Percentiles rank a stretch among this genome's conserved stretches.
Evolutionary conservation across 2,329 filamentous ascomycete genomes (phyloP).

Genomic region (Plenodomus biglobosus): DNA sequence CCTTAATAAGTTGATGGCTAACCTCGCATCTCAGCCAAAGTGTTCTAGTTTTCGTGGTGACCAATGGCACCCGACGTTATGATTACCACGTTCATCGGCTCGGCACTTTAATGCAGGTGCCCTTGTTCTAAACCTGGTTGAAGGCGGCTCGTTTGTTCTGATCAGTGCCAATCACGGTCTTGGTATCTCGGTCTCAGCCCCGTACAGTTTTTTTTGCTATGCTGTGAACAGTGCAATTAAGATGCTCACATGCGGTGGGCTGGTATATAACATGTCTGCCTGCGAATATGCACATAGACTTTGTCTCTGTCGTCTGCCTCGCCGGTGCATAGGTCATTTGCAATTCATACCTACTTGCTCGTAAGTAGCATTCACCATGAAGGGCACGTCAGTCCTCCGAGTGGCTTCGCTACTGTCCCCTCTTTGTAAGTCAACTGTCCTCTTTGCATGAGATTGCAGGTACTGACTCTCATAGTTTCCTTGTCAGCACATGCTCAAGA

Average conservation of each 20-base stretch:
- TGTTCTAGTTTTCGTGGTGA: conserved; percentile 11
- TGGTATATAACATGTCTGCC: conserved; percentile 33
- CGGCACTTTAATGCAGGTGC: conserved; percentile 16
- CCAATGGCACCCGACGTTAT: conserved; percentile 30
- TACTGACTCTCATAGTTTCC: conserved; percentile 23
- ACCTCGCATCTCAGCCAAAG: conserved; percentile 28
- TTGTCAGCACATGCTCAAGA: conserved; percentile 35
- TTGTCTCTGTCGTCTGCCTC: conserved; percentile 30
- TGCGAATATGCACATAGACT: conserved; percentile 23
- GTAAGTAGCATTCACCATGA: conserved; percentile 36
- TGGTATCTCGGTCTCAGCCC: conserved; percentile 24
- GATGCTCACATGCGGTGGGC: conserved; percentile 11
- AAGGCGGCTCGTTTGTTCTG: conserved; percentile 19
- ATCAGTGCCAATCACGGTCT: conserved; percentile 20
- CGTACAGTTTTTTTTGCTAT: conserved; percentile 6
- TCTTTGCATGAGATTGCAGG: background rate
- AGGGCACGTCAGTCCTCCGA: conserved; percentile 35
- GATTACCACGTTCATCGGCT: conserved; percentile 30
- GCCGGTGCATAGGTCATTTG: conserved; percentile 14
- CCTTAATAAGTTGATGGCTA: conserved; percentile 34
- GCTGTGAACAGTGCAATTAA: background rate
- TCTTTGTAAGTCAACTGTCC: conserved; percentile 30
- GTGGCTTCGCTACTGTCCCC: conserved; percentile 43
- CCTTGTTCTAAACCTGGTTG: conserved; percentile 33
- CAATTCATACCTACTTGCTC: conserved; percentile 19